These are phyloP conservation scores for Mortierella sp. DNA, from an alignment of 371 early-diverging fungal species.

Conservation along the genomic window DNA sequence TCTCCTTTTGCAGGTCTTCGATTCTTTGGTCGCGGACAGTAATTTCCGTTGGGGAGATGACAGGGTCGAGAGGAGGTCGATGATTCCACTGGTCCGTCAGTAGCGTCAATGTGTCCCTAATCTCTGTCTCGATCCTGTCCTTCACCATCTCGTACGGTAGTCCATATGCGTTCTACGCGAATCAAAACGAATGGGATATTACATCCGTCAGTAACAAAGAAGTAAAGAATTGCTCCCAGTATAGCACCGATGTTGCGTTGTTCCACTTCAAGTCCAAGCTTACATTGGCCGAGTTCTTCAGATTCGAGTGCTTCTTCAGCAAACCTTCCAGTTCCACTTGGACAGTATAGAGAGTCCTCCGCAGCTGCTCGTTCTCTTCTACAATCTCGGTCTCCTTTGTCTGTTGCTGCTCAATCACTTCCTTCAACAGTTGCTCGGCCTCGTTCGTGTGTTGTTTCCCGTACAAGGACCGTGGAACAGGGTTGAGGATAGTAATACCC, in stretches of 20 bases:
- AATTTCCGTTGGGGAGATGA: conserved; percentile 32
- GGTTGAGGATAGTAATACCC: conserved; percentile 50
- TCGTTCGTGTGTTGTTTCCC: conserved; percentile 40
- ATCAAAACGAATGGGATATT: neutral
- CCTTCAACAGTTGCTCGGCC: conserved; percentile 37
- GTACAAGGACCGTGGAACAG: conserved; percentile 40
- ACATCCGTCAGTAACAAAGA: neutral
- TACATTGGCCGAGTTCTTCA: conserved; percentile 27
- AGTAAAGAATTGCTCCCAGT: neutral
- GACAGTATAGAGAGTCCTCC: conserved; percentile 48
- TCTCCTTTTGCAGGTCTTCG: conserved; percentile 34
- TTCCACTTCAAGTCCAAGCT: neutral
- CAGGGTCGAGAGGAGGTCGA: conserved; percentile 38
- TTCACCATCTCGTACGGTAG: conserved; percentile 50
- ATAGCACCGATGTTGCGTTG: neutral
- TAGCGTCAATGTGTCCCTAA: conserved; percentile 39
- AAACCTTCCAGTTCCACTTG: conserved; percentile 43
- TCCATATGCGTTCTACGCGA: conserved; percentile 34
- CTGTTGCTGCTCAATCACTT: conserved; percentile 47
- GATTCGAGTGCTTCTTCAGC: conserved; percentile 24
- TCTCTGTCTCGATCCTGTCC: conserved; percentile 49
- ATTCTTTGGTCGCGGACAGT: conserved; percentile 47
- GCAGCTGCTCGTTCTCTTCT: conserved; percentile 51
- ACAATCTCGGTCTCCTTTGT: conserved; percentile 40
- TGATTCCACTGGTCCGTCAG: conserved; percentile 47